A percentile compares a stretch with the other conserved stretches of the same genome.
Evolutionary conservation across 2,329 filamentous ascomycete species (phyloP).

Genomic region (Hypocrella siamensis): DNA sequence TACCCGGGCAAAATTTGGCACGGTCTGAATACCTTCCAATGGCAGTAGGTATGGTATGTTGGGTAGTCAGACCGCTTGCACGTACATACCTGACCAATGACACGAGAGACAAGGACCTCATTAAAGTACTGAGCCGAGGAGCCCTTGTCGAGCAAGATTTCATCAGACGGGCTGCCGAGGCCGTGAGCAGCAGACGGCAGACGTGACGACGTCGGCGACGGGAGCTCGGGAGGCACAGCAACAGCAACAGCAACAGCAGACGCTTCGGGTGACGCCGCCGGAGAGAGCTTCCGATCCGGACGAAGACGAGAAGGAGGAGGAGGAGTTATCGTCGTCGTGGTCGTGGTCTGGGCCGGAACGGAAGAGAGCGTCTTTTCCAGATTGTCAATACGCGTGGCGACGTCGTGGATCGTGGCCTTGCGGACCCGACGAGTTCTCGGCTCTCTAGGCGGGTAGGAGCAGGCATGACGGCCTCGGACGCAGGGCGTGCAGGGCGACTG

Average conservation of each 20-base stretch:
- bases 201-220: too few species aligned
- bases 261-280: not conserved
- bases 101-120: conserved; percentile 17
- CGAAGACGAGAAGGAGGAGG: too few species aligned
- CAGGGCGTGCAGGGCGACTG: conserved; percentile 56
- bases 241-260: too few species aligned
- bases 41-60: not conserved
- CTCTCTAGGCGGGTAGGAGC: conserved; percentile 13
- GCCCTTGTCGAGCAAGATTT: conserved; percentile 16
- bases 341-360: not conserved
- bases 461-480: conserved; percentile 24
- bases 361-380: conserved; percentile 13
- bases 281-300: not conserved
- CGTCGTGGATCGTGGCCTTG: conserved; percentile 16
- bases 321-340: not conserved
- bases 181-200: not conserved
- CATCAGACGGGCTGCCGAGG: conserved; percentile 3
- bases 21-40: not conserved
- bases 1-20: too few species aligned
- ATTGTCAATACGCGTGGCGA: conserved; percentile 18
- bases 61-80: not conserved
- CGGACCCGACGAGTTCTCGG: conserved; percentile 10
- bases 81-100: conserved; percentile 16
- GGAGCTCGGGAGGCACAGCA: too few species aligned
- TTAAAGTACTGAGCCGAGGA: conserved; percentile 20